Base-by-base conservation (phyloP, 108 stramenopile genomes). In the Conticribra guillardii region DNA sequence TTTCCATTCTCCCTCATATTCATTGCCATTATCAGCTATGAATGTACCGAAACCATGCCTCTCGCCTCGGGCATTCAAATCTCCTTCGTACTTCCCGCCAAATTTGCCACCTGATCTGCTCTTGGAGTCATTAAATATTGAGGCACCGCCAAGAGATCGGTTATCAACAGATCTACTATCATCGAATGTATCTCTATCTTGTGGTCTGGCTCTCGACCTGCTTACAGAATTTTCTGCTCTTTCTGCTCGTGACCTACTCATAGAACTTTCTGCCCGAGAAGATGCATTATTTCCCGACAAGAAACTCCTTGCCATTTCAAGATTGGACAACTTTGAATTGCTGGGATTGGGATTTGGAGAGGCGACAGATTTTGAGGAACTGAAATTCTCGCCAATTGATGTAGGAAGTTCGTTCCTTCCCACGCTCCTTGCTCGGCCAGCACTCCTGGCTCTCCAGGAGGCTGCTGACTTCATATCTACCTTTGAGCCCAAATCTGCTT, bases 1-100 rank as follows among this genome's bases (percentile, higher is more conserved):
- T 27, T 60, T 60, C 79, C 79, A 80, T 4, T 76, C 79, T 0
- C 79, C 79, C 28, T 80, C 79, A 37, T 80, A 80, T 21, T 64
- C 58, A 29, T 80, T 80, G 3, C 79, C 79, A 48, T 79, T 79
- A 23, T 79, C 77, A 28, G 77, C 77, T 15, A 79, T 60, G 56
- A 79, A 79, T 48, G 31, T 51, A 53, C 77, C 77, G 8, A 60
- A 69, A 3, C 77, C 77, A 56, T 79, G 70, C 27, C 77, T 64
- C 61, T 79, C 77, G 27, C 77, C 77, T 2, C 77, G 57, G 45
- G 57, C 34, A 59, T 79, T 79, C 37, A 71, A 49, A 60, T 79
- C 77, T 31, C 77, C 77, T 54, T 79, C 77, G 31, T 71, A 79
- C 0, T 60, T 47, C 37, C 77, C 77, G 24, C 77, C 76, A 51